These are phyloP conservation scores for Mortierella sp. DNA, from an alignment of 371 early-diverging fungal species.

Conservation along the genomic window DNA sequence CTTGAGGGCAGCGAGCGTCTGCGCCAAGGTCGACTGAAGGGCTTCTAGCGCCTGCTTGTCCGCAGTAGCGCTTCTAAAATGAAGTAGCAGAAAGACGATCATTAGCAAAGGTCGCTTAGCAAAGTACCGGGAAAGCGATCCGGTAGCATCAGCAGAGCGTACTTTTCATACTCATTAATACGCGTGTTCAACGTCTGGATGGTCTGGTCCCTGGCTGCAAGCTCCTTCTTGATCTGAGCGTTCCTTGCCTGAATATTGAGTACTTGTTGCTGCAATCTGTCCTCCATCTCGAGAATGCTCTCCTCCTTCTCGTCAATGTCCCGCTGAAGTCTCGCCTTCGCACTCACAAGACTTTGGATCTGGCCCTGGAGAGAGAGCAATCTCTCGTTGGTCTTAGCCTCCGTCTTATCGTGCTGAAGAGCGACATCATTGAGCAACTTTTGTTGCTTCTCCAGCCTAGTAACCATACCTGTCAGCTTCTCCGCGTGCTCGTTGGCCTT, in stretches of 20 bases:
- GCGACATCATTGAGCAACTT: background rate
- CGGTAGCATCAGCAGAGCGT: background rate
- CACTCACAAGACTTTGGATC: constrained; percentile 13
- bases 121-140: background rate
- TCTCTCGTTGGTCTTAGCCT: background rate
- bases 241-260: background rate
- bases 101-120: no score
- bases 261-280: background rate
- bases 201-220: constrained; percentile 4
- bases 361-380: background rate
- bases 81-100: background rate
- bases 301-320: constrained; percentile 1
- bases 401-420: constrained; percentile 6
- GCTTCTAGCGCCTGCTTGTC: background rate
- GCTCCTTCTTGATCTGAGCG: background rate
- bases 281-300: constrained; percentile 5
- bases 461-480: background rate
- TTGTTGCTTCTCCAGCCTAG: constrained; percentile 13
- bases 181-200: constrained; percentile 1
- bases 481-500: constrained; percentile 11
- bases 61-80: background rate
- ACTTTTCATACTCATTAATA: background rate
- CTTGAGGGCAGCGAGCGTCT: no score
- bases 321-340: background rate
- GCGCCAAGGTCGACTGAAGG: no score